Evolutionary conservation across 768 basidiomycete species (phyloP), one percentile per base, ranked within the genome.

Genomic region (Phlebiopsis flavidoalba): DNA sequence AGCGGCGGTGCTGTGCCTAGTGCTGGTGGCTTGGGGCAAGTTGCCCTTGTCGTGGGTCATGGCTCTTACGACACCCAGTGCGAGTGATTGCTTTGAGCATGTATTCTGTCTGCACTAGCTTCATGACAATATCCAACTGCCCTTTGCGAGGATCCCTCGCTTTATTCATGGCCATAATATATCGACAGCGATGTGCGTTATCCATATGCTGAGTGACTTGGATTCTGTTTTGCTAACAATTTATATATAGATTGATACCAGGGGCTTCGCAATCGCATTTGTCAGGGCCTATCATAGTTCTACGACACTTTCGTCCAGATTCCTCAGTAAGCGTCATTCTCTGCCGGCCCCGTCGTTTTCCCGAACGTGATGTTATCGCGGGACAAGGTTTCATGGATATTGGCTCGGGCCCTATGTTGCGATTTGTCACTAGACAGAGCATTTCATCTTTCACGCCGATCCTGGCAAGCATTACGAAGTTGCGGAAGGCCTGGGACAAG

Each of bases 51-150:
- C 56, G 75, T 80, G 50, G n/a, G 53, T 80, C 40, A 71, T 82
- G 35, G 79, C 79, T 17, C 65, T 80, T 62, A 80, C 76, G 50
- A 76, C 83, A 31, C 78, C 80, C 6, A 80, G 79, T 61, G 83
- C 83, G 60, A 78, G 79, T 50, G n/a, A n/a, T n/a, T n/a, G 82
- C 81, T 6, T 83, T 83, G 1, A 80, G 81, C 40, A 83, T 85
- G 74, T 86, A 86, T 65, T 78, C 79, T 19, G 80, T 76, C 64
- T 76, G 77, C 53, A 79, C 78, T 26, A 78, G 77, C 54, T 70
- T 79, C 64, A 77, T 79, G 78, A 69, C 77, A 7, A 59, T 77
- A 6, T 66, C n/a, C 73, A 7, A 66, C 63, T 21, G 64, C 70
- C n/a, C 58, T 72, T 76, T 40, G 60, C 70, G 53, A 61, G 69